phyloP scores from a whole-genome alignment of 352 stramenopile species.

The Pythium sp. region DNA sequence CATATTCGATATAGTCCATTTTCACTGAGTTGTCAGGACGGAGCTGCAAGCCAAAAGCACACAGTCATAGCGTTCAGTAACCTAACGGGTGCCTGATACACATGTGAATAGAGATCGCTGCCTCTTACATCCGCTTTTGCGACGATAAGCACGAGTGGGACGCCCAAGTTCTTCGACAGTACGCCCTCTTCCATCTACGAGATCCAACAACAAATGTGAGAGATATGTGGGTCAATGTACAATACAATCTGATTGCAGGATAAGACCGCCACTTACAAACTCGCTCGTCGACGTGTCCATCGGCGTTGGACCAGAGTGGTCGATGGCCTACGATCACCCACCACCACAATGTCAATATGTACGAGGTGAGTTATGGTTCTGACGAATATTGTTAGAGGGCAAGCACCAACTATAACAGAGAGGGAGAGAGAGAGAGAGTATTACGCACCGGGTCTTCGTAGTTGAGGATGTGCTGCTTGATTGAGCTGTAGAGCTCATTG shows the following conservation, averaged over 20 bases:
- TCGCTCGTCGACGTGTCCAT: constrained; percentile 63
- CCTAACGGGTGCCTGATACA: neutral
- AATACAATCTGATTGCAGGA: neutral
- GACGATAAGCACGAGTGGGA: constrained; percentile 70
- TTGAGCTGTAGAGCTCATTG: constrained; percentile 51
- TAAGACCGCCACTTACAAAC: constrained; percentile 43
- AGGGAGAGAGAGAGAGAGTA: too few relatives aligned
- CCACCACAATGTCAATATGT: neutral
- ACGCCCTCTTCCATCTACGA: constrained; percentile 72
- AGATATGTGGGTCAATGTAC: neutral
- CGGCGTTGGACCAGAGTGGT: constrained; percentile 42
- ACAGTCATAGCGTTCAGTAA: neutral
- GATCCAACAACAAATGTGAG: neutral
- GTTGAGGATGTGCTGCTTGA: constrained; percentile 70
- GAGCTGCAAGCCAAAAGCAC: constrained; percentile 26
- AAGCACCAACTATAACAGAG: neutral
- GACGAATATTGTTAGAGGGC: neutral
- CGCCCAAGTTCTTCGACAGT: constrained; percentile 74
- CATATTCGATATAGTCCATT: constrained; percentile 85
- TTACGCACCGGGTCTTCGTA: constrained; percentile 75
- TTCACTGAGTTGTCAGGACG: constrained; percentile 79
- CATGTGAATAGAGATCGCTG: constrained; percentile 8
- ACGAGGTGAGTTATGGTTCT: constrained; percentile 1
- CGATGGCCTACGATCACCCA: constrained; percentile 38
- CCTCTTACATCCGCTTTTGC: constrained; percentile 67